phyloP scores from a whole-genome alignment of 257 asterid species.

The Solanum chaucha region DNA sequence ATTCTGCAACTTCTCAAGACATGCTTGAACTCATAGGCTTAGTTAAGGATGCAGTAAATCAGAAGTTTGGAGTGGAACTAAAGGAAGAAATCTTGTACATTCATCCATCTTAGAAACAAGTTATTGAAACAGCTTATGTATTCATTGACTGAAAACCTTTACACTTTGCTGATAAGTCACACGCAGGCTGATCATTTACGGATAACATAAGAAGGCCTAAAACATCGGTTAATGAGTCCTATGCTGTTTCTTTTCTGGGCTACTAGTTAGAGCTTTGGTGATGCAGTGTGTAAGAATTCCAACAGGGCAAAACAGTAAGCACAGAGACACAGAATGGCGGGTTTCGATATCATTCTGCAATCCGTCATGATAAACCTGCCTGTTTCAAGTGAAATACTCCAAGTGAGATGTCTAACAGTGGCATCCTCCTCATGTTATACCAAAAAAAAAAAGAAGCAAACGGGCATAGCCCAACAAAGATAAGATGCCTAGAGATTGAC shows the following conservation, averaged over 20 bases:
- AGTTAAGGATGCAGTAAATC: conserved; percentile 20
- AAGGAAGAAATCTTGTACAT: conserved; percentile 31
- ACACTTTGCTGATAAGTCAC: background rate
- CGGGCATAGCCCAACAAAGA: background rate
- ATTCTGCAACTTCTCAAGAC: conserved; percentile 27
- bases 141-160: background rate
- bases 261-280: conserved; percentile 51
- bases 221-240: conserved; percentile 5
- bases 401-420: background rate
- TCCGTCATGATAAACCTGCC: conserved; percentile 84
- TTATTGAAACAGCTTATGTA: background rate
- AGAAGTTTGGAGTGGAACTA: conserved; percentile 25
- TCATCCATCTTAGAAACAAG: conserved; percentile 3
- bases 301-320: conserved; percentile 78
- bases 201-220: background rate
- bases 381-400: conserved; percentile 10
- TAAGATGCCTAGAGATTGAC: conserved; percentile 10
- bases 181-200: background rate
- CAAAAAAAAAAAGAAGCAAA: background rate
- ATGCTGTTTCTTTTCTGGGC: conserved; percentile 6
- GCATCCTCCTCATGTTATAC: background rate
- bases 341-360: conserved; percentile 58
- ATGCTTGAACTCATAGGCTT: conserved; percentile 23
- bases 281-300: conserved; percentile 64
- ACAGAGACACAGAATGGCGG: conserved; percentile 79